phyloP scores from a whole-genome alignment of 1,284 basidiomycete species.

The Ceratobasidium sp. region DNA sequence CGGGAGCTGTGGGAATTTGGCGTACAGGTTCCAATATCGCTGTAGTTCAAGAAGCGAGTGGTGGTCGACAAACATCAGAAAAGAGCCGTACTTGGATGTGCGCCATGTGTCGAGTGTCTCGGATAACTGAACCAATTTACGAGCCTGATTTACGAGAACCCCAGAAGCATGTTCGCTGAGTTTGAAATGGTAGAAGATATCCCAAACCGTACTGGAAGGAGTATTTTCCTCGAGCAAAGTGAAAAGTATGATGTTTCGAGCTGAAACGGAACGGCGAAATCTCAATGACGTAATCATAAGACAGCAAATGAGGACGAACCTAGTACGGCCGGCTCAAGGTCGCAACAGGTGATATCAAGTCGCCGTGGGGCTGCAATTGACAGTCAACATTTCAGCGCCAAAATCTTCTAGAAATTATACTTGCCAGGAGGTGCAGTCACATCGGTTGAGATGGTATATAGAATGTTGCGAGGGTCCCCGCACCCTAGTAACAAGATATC shows the following conservation, averaged over 20 bases:
- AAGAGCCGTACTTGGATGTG: slow-evolving; percentile 59
- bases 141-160: slow-evolving; percentile 59
- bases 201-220: slow-evolving; percentile 60
- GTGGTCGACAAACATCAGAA: slow-evolving; percentile 58
- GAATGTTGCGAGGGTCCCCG: slow-evolving; percentile 68
- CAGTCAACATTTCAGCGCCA: too few species aligned
- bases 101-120: slow-evolving; percentile 61
- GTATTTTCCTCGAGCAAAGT: slow-evolving; percentile 58
- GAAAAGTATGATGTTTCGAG: slow-evolving; percentile 60
- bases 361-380: neutral
- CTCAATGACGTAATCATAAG: neutral
- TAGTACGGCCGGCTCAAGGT: neutral
- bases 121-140: slow-evolving; percentile 61
- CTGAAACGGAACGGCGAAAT: slow-evolving; percentile 51
- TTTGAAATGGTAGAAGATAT: slow-evolving; percentile 69
- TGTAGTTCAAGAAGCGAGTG: slow-evolving; percentile 61
- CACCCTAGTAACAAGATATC: slow-evolving; percentile 67
- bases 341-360: slow-evolving; percentile 3
- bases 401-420: neutral
- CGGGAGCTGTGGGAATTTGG: slow-evolving; percentile 51
- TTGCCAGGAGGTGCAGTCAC: slow-evolving; percentile 52
- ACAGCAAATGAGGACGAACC: neutral
- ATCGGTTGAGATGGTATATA: slow-evolving; percentile 66
- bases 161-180: slow-evolving; percentile 61
- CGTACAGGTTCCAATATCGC: slow-evolving; percentile 62